phyloP scores from a whole-genome alignment of 176 grass and related monocot genomes.

The Aegilops tauschii region DNA sequence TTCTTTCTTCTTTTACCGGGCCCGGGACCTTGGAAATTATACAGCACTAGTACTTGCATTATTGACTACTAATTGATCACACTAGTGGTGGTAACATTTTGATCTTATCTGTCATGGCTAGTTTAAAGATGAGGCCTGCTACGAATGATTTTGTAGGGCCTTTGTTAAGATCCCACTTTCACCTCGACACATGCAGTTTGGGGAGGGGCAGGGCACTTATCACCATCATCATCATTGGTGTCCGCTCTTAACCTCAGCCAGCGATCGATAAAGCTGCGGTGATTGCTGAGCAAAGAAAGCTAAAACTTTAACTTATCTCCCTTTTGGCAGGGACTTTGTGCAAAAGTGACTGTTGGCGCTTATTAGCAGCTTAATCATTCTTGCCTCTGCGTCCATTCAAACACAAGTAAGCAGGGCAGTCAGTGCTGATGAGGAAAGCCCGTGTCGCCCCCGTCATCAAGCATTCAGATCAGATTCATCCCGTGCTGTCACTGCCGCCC shows the following conservation, averaged over 20 bases:
- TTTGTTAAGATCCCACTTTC: not conserved
- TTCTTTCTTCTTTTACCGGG: not conserved
- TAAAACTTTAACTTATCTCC: not conserved
- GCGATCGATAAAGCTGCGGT: not conserved
- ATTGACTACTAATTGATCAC: not conserved
- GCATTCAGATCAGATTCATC: not conserved
- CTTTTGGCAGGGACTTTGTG: not conserved
- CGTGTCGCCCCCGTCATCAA: not conserved
- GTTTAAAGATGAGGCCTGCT: not conserved
- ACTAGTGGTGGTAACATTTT: not conserved
- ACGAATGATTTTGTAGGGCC: not conserved
- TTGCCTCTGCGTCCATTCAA: not conserved
- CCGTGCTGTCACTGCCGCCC: not conserved
- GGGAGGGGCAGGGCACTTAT: not conserved
- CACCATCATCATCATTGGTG: not conserved
- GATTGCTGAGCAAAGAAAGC: not conserved
- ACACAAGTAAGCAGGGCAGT: not conserved
- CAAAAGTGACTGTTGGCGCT: not conserved
- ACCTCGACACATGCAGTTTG: conserved; percentile 1
- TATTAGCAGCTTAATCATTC: not conserved
- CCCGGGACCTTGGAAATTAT: not conserved
- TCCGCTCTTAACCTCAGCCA: not conserved
- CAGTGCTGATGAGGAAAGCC: conserved; percentile 2
- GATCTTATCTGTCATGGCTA: not conserved
- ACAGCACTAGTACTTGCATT: not conserved